Base-by-base conservation (phyloP, 164 flowering plant species). In the Aristolochia fimbriata region DNA sequence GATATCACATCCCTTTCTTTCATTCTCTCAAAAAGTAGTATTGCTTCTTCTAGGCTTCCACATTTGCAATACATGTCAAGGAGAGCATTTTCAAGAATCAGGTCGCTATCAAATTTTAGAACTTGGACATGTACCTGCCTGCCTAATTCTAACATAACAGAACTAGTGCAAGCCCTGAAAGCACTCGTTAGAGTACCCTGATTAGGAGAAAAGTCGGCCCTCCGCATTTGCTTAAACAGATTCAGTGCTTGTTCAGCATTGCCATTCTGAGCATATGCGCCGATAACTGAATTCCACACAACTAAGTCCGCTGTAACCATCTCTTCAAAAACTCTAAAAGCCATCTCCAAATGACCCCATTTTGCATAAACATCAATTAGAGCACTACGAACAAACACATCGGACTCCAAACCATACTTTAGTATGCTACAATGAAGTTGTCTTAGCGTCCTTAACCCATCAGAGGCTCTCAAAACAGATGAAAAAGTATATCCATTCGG, bases 61-160 rank as follows among this genome's bases (percentile, higher is more conserved):
- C 96, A 89, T 76, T 89, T 92, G 77, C 90, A 87, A 61, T 92
- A 92, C 95, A 89, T 87, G 72, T 91, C 96, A 8, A 91, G 71
- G 33, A 91, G 84, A 11, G 96, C 96, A 61, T 88, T 91, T 68
- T 82, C 71, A 2, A 87, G 82, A 56, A 88, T 84, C 55, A 88
- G 67, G 68, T 91, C 98, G 31, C 59, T 80, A 41, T 76, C 69
- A 45, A 59, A 78, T 76, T 88, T 91, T 15, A 84, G 23, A 0
- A 87, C 78, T 68, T 87, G 89, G 46, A 81, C 88, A 67, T 88
- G 98, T 15, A 83, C 83, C 71, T 91, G 96, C 57, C 86, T 79
- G n/a, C 96, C 98, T 57, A 88, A 56, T 70, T 91, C 96, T 52
- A 85, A 65, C 45, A 87, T 68, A 11, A 82, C 80, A 50, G 87